phyloP scores from a whole-genome alignment of 306 rosid genomes.

The Sicyos baderoa region DNA sequence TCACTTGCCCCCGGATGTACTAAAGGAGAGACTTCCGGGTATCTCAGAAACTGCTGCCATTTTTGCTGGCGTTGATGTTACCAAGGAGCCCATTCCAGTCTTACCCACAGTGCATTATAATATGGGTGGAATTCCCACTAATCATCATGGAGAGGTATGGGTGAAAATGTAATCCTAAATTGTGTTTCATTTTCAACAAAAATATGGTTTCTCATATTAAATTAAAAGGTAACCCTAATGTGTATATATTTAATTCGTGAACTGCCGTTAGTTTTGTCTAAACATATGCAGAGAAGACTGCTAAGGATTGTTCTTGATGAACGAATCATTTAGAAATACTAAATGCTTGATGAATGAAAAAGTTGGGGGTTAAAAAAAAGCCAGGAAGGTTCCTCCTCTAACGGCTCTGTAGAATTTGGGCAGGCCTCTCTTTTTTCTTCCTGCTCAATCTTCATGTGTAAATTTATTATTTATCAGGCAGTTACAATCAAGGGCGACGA shows the following conservation, averaged over 20 bases:
- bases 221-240: too few relatives aligned
- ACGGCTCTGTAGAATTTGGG: conserved; percentile 9
- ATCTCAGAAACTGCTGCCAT: conserved; percentile 99
- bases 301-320: not conserved
- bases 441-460: not conserved
- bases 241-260: not conserved
- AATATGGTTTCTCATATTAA: too few relatives aligned
- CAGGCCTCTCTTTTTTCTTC: not conserved
- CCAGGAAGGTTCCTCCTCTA: not conserved
- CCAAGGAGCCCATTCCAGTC: conserved; percentile 96
- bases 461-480: conserved; percentile 36
- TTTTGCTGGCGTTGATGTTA: conserved; percentile 98
- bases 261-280: not conserved
- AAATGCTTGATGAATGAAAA: not conserved
- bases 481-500: conserved; percentile 61
- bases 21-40: conserved; percentile 98
- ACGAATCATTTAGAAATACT: not conserved
- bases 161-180: conserved; percentile 10
- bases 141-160: conserved; percentile 82
- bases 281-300: not conserved
- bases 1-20: conserved; percentile 98
- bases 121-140: conserved; percentile 98
- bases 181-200: not conserved
- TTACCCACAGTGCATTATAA: conserved; percentile 95
- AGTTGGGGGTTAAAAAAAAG: not conserved